Conservation (phyloP, 805 yeast species). For the Candida rishiriensis region DNA sequence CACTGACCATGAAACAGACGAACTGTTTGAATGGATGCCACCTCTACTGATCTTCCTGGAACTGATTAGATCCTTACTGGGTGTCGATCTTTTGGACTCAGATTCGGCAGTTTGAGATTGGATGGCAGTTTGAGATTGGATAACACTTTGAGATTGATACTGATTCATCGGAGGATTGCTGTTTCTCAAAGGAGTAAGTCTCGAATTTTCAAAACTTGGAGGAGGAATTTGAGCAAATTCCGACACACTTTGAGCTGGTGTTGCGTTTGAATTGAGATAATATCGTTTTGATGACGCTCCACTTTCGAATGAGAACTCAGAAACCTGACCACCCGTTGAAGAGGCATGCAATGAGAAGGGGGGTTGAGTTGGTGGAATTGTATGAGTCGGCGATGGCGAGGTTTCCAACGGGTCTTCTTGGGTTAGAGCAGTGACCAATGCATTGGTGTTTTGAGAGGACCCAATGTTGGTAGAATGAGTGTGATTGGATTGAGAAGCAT, state of each 20-base stretch:
- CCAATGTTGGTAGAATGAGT: background rate
- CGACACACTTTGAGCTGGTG: background rate
- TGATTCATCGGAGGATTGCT: background rate
- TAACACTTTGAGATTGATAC: no score
- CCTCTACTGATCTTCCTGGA: slow-evolving; percentile 12
- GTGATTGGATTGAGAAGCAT: background rate
- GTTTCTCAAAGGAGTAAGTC: background rate
- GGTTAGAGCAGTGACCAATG: no score
- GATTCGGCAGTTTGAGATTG: no score
- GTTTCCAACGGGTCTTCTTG: no score
- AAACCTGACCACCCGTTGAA: no score
- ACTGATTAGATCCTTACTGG: slow-evolving; percentile 2
- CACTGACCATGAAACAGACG: slow-evolving; percentile 42
- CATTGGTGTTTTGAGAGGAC: background rate
- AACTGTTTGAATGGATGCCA: slow-evolving; percentile 14
- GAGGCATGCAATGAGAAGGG: no score
- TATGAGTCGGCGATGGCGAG: no score
- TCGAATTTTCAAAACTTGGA: background rate
- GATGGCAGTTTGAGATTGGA: no score
- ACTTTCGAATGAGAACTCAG: slow-evolving; percentile 10
- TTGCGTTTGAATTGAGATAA: background rate
- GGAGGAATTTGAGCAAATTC: background rate
- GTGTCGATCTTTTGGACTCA: background rate
- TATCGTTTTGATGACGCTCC: background rate
- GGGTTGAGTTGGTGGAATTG: no score